Conservation (phyloP, 73 alveolate species). For the Paramecium tetraurelia region DNA sequence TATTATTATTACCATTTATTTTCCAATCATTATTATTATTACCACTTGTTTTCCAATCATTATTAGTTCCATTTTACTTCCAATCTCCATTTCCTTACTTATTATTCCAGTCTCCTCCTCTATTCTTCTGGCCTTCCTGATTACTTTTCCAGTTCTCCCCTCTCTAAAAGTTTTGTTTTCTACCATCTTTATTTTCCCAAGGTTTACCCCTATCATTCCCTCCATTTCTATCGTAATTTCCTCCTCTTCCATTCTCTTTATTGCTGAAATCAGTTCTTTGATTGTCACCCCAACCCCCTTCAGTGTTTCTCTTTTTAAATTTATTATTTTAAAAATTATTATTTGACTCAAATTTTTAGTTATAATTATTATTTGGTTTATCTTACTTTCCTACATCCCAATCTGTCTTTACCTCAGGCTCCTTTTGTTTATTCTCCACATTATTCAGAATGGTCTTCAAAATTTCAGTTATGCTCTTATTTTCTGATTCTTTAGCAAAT, state of each 20-base stretch:
- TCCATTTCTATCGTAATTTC: background rate
- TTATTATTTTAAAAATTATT: background rate
- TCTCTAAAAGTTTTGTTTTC: background rate
- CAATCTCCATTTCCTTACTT: background rate
- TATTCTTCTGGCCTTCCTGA: background rate
- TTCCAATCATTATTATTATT: background rate
- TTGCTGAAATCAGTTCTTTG: background rate
- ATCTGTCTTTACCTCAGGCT: background rate
- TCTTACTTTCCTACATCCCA: background rate
- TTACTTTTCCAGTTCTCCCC: background rate
- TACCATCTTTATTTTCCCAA: background rate
- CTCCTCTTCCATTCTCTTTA: background rate
- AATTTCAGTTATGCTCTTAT: background rate
- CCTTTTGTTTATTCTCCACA: background rate
- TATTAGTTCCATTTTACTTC: background rate
- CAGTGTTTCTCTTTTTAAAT: background rate
- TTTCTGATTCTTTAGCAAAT: slow-evolving; percentile 15
- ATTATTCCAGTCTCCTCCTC: background rate
- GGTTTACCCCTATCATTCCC: background rate
- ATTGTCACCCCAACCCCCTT: background rate
- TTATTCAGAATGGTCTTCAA: background rate
- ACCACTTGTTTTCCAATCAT: background rate
- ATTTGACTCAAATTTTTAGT: slow-evolving; percentile 30
- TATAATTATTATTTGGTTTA: background rate
- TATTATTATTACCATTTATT: background rate